Evolutionary conservation across 305 asterid species (phyloP), one percentile per base, ranked within the genome.

Genomic region (Andrographis paniculata): DNA sequence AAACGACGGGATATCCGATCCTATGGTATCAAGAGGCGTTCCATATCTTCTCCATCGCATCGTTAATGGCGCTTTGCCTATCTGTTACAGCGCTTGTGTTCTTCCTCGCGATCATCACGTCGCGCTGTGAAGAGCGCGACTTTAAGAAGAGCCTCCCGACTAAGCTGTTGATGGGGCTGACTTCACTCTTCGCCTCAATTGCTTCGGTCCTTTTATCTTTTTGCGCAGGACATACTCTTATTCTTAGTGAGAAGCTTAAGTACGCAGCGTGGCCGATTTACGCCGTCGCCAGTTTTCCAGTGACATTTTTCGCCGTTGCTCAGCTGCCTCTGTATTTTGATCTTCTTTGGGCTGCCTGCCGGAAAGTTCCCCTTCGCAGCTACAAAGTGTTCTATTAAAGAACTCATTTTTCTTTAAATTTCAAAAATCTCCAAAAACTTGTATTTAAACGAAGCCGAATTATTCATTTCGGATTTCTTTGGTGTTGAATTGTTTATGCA

Each of bases 281-380:
- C 1, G 58, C 35, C 0, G 9, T 55, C n/a, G 53, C 62, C 16
- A 27, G 62, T 14, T 16, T 48, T 9, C 70, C 65, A 0, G 48
- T 58, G 6, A 2, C 48, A n/a, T 27, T 50, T 14, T 59, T 47
- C 6, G 60, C 46, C n/a, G 14, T 3, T 9, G 14, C 53, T n/a
- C 69, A 63, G 43, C 39, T 52, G 11, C 65, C 65, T 4, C 53
- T 50, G 0, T 68, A 61, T 4, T 6, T 46, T 0, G 49, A 61
- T n/a, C 67, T 74, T 16, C 40, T 66, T 0, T 19, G 67, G 64
- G 71, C 77, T n/a, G 53, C 63, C 6, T 48, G 14, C 38, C 18
- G 7, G 4, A 67, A 45, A 17, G 65, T 67, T 17, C 73, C 73
- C 0, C 42, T 52, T 1, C 55, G 69, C 13, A 62, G 73, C 51